These are phyloP conservation scores for Picochlorum sp. DNA, from an alignment of 139 green algal genomes.

Conservation along the genomic window DNA sequence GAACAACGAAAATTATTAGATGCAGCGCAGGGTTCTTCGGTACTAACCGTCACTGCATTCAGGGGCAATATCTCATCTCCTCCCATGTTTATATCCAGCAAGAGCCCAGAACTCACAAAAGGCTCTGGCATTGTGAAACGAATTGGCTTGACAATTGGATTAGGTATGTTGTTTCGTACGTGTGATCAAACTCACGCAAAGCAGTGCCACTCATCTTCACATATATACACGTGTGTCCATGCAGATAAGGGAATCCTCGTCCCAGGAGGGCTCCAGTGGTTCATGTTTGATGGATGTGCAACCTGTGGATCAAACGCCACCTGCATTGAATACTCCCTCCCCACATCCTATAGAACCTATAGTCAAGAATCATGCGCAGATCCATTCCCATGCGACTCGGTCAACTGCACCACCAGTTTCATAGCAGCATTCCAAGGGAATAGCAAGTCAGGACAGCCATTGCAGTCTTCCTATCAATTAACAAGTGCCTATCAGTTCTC, in stretches of 20 bases:
- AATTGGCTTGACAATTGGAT: conserved; percentile 20
- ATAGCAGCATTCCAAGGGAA: conserved; percentile 26
- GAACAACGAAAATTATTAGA: conserved; percentile 27
- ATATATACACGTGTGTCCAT: not conserved
- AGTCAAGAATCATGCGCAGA: conserved; percentile 22
- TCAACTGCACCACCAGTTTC: conserved; percentile 29
- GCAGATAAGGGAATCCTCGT: not conserved
- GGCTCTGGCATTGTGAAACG: conserved; percentile 25
- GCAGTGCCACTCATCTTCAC: not conserved
- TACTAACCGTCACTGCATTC: conserved; percentile 34
- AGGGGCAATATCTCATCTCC: conserved; percentile 24
- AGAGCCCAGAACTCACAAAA: conserved; percentile 4
- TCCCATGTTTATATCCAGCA: conserved; percentile 28
- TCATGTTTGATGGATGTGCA: conserved; percentile 30
- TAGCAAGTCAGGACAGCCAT: conserved; percentile 16
- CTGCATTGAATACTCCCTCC: conserved; percentile 6
- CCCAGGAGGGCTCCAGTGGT: conserved; percentile 22
- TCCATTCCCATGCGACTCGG: not conserved
- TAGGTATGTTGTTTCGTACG: not conserved
- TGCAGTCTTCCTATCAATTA: conserved; percentile 31
- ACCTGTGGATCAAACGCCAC: conserved; percentile 17
- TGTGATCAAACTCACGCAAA: no score
- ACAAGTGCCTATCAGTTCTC: conserved; percentile 28
- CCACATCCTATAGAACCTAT: conserved; percentile 8
- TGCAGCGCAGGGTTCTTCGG: not conserved